Conservation (phyloP, 176 grass and related monocot genomes). For the Typha latifolia region DNA sequence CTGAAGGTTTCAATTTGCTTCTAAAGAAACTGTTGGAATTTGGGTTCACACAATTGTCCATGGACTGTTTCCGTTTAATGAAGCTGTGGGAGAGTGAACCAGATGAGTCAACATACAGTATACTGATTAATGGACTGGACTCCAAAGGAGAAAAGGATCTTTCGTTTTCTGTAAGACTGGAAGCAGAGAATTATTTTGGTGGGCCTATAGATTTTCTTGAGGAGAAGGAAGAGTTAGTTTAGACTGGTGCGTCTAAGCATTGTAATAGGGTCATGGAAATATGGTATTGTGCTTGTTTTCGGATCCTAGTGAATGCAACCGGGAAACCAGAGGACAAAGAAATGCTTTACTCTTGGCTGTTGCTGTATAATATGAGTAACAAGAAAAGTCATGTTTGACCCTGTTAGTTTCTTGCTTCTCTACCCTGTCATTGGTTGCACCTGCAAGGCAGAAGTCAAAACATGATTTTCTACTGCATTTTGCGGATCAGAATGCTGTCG, state of each 20-base stretch:
- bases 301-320: not conserved
- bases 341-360: not conserved
- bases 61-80: conserved; percentile 77
- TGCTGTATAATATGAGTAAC: not conserved
- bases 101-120: conserved; percentile 49
- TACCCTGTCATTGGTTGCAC: not conserved
- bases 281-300: not conserved
- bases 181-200: conserved; percentile 52
- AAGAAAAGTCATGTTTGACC: not conserved
- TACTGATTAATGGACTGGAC: conserved; percentile 57
- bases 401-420: not conserved
- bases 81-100: conserved; percentile 72
- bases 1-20: conserved; percentile 68
- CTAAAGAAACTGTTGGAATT: conserved; percentile 45
- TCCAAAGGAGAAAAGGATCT: conserved; percentile 46
- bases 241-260: not conserved
- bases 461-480: not conserved
- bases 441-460: not conserved
- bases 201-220: conserved; percentile 38
- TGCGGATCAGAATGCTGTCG: not conserved
- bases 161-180: conserved; percentile 31
- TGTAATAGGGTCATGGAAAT: not conserved
- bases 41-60: conserved; percentile 41
- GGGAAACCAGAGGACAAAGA: not conserved
- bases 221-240: conserved; percentile 22